These are phyloP conservation scores for Penicillium sp. DNA, from an alignment of 2,329 filamentous ascomycete species.

Conservation along the genomic window DNA sequence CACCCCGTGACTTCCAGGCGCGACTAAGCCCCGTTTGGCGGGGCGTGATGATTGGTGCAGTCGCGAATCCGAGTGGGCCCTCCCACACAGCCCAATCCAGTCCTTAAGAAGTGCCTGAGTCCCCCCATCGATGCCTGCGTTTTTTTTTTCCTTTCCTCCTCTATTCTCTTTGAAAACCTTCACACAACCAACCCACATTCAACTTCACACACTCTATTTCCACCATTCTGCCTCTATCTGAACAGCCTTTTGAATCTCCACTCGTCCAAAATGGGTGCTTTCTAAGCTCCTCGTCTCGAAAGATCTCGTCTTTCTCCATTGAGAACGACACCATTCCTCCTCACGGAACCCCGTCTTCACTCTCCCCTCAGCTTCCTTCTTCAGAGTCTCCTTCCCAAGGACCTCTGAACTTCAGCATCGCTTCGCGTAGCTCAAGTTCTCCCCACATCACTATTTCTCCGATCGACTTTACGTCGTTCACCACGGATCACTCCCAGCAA, in stretches of 20 bases:
- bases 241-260: conserved; percentile 23
- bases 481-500: conserved; percentile 51
- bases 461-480: conserved; percentile 51
- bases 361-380: conserved; percentile 32
- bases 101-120: conserved; percentile 44
- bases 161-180: conserved; percentile 15
- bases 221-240: conserved; percentile 19
- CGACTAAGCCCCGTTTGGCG: conserved; percentile 20
- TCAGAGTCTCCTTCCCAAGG: conserved; percentile 48
- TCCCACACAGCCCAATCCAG: conserved; percentile 21
- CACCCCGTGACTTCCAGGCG: conserved; percentile 32
- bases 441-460: conserved; percentile 35
- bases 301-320: conserved; percentile 38
- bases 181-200: not conserved
- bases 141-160: conserved; percentile 25
- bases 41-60: conserved; percentile 28
- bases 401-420: conserved; percentile 49
- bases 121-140: conserved; percentile 38
- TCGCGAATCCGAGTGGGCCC: not conserved
- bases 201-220: conserved; percentile 4
- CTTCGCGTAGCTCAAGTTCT: conserved; percentile 48
- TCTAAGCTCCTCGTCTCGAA: conserved; percentile 37
- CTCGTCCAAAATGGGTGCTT: conserved; percentile 41
- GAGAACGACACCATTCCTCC: conserved; percentile 47
- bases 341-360: conserved; percentile 29